These are phyloP conservation scores for Pseudohyphozyma bogoriensis DNA, from an alignment of 768 basidiomycete species.

Conservation along the genomic window DNA sequence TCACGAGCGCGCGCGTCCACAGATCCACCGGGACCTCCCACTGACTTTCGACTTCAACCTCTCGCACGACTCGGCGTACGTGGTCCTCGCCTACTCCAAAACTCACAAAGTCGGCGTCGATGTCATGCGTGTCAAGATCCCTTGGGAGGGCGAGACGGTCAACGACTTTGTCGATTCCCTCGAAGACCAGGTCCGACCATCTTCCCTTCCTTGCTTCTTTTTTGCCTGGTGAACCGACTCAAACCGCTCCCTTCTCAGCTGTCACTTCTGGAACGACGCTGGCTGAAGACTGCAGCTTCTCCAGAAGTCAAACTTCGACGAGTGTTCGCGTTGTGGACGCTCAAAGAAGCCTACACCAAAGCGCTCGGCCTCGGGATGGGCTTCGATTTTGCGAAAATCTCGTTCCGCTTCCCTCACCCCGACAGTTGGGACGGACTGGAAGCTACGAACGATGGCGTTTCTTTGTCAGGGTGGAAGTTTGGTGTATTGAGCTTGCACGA, in stretches of 20 bases:
- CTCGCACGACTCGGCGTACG: slow-evolving; percentile 21
- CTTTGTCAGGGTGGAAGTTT: background rate
- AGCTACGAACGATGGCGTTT: background rate
- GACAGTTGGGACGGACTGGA: background rate
- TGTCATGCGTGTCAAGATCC: slow-evolving; percentile 17
- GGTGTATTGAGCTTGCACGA: background rate
- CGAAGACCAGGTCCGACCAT: slow-evolving; percentile 14
- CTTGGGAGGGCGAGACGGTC: slow-evolving; percentile 11
- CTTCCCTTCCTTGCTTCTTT: background rate
- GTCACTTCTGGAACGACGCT: background rate
- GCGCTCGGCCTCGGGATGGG: slow-evolving; percentile 15
- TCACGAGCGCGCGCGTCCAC: background rate
- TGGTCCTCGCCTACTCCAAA: slow-evolving; percentile 3
- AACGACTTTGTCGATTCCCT: slow-evolving; percentile 10
- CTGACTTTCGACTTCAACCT: slow-evolving; percentile 17
- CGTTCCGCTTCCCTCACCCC: background rate
- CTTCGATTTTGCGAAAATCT: slow-evolving; percentile 12
- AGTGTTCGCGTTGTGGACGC: slow-evolving; percentile 24
- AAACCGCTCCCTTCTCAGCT: background rate
- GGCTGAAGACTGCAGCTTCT: accelerated
- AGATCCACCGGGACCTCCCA: background rate
- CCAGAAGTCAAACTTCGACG: background rate
- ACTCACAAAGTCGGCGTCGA: background rate
- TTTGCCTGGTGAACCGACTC: background rate
- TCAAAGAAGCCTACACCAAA: slow-evolving; percentile 27